A percentile compares a stretch with the other conserved stretches of the same genome.
Conservation (phyloP, 345 rosid species). For the Hirschfeldia incana region DNA sequence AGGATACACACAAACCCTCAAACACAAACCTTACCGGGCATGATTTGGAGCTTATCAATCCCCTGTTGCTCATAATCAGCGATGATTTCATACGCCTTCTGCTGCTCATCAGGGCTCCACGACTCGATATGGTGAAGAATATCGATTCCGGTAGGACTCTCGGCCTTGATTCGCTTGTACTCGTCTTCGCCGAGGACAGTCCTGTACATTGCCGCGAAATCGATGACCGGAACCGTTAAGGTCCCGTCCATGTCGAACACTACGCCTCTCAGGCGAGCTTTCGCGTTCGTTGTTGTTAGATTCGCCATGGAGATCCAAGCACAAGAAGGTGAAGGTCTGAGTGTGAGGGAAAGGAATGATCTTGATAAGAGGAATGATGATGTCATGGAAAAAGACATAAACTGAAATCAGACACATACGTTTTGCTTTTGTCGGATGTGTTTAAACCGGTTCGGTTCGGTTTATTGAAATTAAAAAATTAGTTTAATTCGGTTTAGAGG, state of each 20-base stretch:
- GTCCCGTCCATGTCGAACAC: constrained; percentile 93
- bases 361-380: constrained; percentile 28
- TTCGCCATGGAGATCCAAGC: constrained; percentile 30
- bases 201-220: constrained; percentile 85
- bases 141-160: constrained; percentile 80
- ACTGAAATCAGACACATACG: constrained; percentile 1
- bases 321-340: constrained; percentile 20
- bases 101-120: constrained; percentile 65
- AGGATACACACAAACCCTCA: not conserved
- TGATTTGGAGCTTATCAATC: constrained; percentile 78
- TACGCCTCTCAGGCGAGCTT: constrained; percentile 59
- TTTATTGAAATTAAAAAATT: too few relatives aligned
- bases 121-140: constrained; percentile 77
- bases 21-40: constrained; percentile 52
- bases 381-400: constrained; percentile 15
- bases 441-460: too few relatives aligned
- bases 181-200: constrained; percentile 80
- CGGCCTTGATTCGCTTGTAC: constrained; percentile 60
- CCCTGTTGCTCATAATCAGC: constrained; percentile 77
- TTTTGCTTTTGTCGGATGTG: too few relatives aligned
- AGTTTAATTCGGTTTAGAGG: too few relatives aligned
- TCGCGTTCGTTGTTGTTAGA: constrained; percentile 26
- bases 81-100: constrained; percentile 58
- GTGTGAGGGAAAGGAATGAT: constrained; percentile 31
- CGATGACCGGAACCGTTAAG: constrained; percentile 86